Conservation (phyloP, 2,329 filamentous ascomycete species). For the Sphaceloma murrayae region DNA sequence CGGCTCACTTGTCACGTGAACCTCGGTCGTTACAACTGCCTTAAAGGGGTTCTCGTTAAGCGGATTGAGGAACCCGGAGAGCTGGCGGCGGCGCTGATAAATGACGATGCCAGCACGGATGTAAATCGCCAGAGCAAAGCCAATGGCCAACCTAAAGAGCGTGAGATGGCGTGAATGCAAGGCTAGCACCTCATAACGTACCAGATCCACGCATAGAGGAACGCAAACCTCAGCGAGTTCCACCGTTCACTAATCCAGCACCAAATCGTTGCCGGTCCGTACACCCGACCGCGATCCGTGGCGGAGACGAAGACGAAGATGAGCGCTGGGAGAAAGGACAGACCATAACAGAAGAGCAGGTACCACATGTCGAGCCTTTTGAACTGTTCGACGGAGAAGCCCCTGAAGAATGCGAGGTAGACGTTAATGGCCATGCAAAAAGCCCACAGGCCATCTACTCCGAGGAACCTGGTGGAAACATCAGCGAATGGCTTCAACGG, state of each 20-base stretch:
- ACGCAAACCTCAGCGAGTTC: slow-evolving; percentile 14
- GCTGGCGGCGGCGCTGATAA: slow-evolving; percentile 12
- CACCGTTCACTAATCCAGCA: slow-evolving; percentile 16
- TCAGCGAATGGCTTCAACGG: no score
- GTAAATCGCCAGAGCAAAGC: slow-evolving; percentile 14
- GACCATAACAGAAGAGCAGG: slow-evolving; percentile 17
- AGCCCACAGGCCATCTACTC: slow-evolving; percentile 16
- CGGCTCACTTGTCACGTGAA: slow-evolving; percentile 15
- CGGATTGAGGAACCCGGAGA: slow-evolving; percentile 15
- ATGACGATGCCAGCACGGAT: slow-evolving; percentile 12
- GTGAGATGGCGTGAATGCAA: no score
- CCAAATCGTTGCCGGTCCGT: slow-evolving; percentile 17
- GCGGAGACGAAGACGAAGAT: slow-evolving; percentile 15
- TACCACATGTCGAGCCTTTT: slow-evolving; percentile 16
- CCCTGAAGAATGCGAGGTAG: slow-evolving; percentile 16
- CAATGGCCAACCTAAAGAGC: slow-evolving; percentile 6
- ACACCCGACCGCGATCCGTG: slow-evolving; percentile 10
- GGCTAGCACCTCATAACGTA: no score
- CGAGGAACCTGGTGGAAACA: slow-evolving; percentile 11
- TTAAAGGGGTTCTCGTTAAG: slow-evolving; percentile 16
- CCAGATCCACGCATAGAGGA: slow-evolving; percentile 17
- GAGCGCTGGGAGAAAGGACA: slow-evolving; percentile 15
- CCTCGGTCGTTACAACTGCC: slow-evolving; percentile 13
- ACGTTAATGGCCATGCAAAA: slow-evolving; percentile 19
- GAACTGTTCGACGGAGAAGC: slow-evolving; percentile 17